Evolutionary conservation across 1,284 basidiomycete genomes (phyloP).

Genomic region (Boletus sp.): DNA sequence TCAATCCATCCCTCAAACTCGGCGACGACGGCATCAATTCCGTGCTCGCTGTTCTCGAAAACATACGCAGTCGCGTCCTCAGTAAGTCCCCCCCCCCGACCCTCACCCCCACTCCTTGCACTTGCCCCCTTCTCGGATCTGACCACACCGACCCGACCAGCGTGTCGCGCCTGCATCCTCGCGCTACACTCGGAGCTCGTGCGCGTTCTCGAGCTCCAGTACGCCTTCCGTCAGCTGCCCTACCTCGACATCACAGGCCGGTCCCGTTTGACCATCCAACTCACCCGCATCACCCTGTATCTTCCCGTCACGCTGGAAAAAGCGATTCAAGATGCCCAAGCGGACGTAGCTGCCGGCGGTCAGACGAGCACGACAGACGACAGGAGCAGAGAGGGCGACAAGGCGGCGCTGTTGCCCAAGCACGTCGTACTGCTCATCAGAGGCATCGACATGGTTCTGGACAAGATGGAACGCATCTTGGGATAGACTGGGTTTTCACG

Average conservation of each 20-base stretch:
- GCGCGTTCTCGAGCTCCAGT: conserved; percentile 74
- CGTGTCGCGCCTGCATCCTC: conserved; percentile 75
- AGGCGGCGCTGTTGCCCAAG: conserved; percentile 48
- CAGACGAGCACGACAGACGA: conserved; percentile 10
- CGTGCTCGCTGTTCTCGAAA: conserved; percentile 57
- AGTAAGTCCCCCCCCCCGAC: conserved; percentile 48
- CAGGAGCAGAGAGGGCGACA: conserved; percentile 21
- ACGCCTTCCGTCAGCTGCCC: conserved; percentile 67
- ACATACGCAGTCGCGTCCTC: conserved; percentile 63
- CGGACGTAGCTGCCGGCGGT: conserved; percentile 6
- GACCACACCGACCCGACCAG: conserved; percentile 34
- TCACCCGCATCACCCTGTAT: conserved; percentile 75
- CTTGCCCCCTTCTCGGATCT: not conserved
- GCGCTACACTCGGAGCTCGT: conserved; percentile 70
- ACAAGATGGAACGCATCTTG: conserved; percentile 61
- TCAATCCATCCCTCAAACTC: conserved; percentile 65
- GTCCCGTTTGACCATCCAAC: conserved; percentile 69
- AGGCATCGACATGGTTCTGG: conserved; percentile 56
- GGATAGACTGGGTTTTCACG: conserved; percentile 24
- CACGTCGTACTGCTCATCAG: conserved; percentile 54
- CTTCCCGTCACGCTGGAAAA: conserved; percentile 75
- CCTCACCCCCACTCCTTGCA: no score
- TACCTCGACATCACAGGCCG: conserved; percentile 80
- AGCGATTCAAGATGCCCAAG: conserved; percentile 47
- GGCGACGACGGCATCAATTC: conserved; percentile 71